Evolutionary conservation across 169 alveolate species (phyloP).

Genomic region (Plasmodium billcollinsi): DNA sequence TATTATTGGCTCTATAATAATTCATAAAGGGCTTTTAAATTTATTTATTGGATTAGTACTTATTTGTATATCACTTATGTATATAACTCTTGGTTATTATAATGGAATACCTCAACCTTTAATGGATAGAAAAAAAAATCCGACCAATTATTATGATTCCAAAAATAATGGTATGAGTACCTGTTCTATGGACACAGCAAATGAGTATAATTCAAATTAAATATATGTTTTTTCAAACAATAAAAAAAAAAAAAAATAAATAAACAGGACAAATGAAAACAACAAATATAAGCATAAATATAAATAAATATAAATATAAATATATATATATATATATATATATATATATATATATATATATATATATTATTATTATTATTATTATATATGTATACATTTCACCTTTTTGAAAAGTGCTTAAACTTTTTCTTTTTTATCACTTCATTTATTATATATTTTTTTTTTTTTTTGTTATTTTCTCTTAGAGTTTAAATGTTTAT

Average conservation of each 20-base stretch:
- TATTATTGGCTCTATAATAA: conserved; percentile 48
- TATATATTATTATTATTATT: not conserved
- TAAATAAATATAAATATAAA: not conserved
- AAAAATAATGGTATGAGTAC: conserved; percentile 35
- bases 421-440: not conserved
- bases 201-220: conserved; percentile 17
- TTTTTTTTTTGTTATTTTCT: too few species aligned
- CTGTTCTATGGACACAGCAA: conserved; percentile 45
- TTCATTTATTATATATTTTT: not conserved
- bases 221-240: too few species aligned
- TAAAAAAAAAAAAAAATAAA: too few species aligned
- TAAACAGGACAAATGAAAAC: not conserved
- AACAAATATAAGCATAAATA: not conserved
- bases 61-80: conserved; percentile 23
- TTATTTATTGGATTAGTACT: conserved; percentile 17
- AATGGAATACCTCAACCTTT: conserved; percentile 50
- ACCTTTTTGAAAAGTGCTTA: too few species aligned
- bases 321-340: not conserved
- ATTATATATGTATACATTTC: not conserved
- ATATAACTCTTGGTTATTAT: conserved; percentile 42
- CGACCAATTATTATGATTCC: conserved; percentile 1
- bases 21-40: conserved; percentile 27
- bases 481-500: too few species aligned
- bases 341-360: conserved; percentile 7
- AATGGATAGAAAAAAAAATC: conserved; percentile 16